Evolutionary conservation across 768 basidiomycete genomes (phyloP).

Genomic region (Tricholoma sp.): DNA sequence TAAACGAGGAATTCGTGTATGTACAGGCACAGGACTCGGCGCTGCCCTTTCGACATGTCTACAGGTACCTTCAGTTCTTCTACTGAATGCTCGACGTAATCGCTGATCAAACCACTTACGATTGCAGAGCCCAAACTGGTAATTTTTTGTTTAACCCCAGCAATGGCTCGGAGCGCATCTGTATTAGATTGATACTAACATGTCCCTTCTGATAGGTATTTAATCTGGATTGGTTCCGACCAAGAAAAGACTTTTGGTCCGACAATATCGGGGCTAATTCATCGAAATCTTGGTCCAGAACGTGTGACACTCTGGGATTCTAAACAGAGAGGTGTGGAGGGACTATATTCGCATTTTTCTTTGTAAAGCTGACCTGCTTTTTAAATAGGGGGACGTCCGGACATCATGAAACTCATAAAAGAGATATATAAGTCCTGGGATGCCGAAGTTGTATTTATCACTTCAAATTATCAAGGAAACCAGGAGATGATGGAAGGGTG

Average conservation of each 20-base stretch:
- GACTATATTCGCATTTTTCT: background rate
- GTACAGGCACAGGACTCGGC: constrained; percentile 82
- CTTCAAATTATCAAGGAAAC: constrained; percentile 75
- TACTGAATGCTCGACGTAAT: background rate
- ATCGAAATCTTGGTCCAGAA: constrained; percentile 61
- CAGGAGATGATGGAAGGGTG: constrained; percentile 81
- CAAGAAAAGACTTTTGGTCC: constrained; percentile 85
- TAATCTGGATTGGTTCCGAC: constrained; percentile 83
- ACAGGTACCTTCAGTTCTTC: constrained; percentile 44
- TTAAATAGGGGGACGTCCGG: constrained; percentile 57
- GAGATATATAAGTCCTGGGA: constrained; percentile 68
- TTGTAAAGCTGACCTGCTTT: background rate
- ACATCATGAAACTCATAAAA: constrained; percentile 72
- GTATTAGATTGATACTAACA: background rate
- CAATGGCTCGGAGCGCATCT: background rate
- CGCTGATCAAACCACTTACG: constrained; percentile 16
- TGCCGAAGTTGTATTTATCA: constrained; percentile 82
- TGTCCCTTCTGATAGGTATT: constrained; percentile 43
- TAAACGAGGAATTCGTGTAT: constrained; percentile 78
- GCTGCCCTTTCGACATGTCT: constrained; percentile 78
- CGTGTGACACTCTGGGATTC: constrained; percentile 78
- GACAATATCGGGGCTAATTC: constrained; percentile 70
- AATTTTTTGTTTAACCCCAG: constrained; percentile 12
- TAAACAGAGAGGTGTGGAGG: constrained; percentile 50
- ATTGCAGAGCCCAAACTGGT: constrained; percentile 44